Evolutionary conservation across 345 rosid genomes (phyloP).

Genomic region (Eutrema heterophyllum): DNA sequence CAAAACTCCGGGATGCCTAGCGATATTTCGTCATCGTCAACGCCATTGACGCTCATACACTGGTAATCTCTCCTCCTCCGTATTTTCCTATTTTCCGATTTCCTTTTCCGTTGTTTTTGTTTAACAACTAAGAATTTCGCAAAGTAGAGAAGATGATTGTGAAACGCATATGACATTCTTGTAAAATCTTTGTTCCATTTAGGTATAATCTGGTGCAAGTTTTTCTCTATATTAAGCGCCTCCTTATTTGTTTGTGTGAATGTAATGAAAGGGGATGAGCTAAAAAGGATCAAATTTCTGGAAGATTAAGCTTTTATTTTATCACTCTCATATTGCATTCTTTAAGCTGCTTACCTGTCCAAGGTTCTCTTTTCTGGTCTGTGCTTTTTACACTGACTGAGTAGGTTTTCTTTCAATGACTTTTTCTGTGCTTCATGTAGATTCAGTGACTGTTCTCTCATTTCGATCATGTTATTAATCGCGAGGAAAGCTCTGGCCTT

Average conservation of each 20-base stretch:
- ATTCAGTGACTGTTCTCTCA: background rate
- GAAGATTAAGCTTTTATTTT: background rate
- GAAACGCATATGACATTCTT: background rate
- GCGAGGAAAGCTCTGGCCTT: slow-evolving; percentile 31
- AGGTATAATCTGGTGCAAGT: slow-evolving; percentile 9
- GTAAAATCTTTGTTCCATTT: background rate
- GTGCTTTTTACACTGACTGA: background rate
- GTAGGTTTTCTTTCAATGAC: background rate
- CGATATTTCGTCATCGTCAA: slow-evolving; percentile 15
- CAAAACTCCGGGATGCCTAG: slow-evolving; percentile 18
- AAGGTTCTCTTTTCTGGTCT: background rate
- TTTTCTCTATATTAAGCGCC: too few species aligned
- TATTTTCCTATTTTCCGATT: background rate
- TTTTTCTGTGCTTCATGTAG: background rate
- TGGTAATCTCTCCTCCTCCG: slow-evolving; percentile 10
- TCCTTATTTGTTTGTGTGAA: background rate
- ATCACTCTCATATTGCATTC: background rate
- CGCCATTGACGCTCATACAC: slow-evolving; percentile 29
- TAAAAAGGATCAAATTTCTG: background rate
- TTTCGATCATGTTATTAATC: slow-evolving; percentile 19
- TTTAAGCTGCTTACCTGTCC: background rate
- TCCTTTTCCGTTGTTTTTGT: background rate
- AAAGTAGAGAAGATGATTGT: background rate
- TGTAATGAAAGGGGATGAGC: slow-evolving; percentile 3
- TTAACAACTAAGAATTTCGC: background rate